These are phyloP conservation scores for Parastagonospora nodorum DNA, from an alignment of 2,329 filamentous ascomycete species.

Conservation along the genomic window DNA sequence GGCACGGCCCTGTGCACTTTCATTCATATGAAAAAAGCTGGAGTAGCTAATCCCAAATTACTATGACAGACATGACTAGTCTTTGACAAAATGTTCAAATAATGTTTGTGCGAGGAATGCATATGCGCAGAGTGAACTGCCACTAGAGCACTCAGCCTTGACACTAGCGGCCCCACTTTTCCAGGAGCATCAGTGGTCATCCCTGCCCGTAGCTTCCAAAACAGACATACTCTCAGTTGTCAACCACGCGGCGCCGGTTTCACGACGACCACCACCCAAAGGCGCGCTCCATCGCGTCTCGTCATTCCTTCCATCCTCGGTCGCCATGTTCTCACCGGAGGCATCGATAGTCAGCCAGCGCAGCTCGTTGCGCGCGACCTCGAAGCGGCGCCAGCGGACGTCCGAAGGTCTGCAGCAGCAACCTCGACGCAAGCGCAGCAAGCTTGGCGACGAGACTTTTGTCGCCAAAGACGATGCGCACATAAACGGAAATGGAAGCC, in stretches of 20 bases:
- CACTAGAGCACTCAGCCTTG: too few species aligned
- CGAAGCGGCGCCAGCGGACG: slow-evolving; percentile 52
- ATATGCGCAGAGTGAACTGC: background rate
- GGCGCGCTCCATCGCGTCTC: slow-evolving; percentile 40
- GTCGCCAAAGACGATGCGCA: slow-evolving; percentile 28
- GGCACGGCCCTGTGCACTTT: too few species aligned
- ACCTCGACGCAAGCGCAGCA: slow-evolving; percentile 54
- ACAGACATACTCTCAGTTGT: slow-evolving; percentile 23
- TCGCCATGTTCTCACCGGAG: slow-evolving; percentile 48
- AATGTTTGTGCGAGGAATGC: background rate
- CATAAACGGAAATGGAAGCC: slow-evolving; percentile 40
- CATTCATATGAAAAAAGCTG: too few species aligned
- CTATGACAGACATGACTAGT: too few species aligned
- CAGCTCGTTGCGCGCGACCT: slow-evolving; percentile 49
- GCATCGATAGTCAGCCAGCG: slow-evolving; percentile 43
- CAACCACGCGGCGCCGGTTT: slow-evolving; percentile 7
- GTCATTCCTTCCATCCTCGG: slow-evolving; percentile 7
- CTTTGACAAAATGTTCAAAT: too few species aligned
- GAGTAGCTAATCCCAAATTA: too few species aligned
- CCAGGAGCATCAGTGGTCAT: slow-evolving; percentile 3
- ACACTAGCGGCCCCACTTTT: too few species aligned
- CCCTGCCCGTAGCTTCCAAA: slow-evolving; percentile 22
- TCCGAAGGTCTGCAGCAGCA: slow-evolving; percentile 50
- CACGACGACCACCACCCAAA: slow-evolving; percentile 18
- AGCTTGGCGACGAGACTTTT: slow-evolving; percentile 52